phyloP scores from a whole-genome alignment of 106 monocot species.

The Gastrodia elata region DNA sequence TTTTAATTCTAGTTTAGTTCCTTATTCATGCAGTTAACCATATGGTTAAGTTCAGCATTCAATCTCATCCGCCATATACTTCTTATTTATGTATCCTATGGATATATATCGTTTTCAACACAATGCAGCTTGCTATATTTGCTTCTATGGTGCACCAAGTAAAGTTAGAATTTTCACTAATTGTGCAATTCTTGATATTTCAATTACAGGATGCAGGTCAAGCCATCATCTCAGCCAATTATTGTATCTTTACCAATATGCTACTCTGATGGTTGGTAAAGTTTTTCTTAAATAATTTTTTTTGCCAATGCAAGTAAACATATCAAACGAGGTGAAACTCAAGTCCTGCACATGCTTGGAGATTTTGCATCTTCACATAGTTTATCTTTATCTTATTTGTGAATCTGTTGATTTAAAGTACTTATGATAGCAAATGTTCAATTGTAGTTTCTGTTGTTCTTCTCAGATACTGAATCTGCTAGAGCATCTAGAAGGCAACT shows the following conservation, averaged over 20 bases:
- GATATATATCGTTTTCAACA: neutral
- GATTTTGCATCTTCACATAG: neutral
- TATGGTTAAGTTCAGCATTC: neutral
- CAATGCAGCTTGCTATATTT: neutral
- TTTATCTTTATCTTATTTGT: conserved; percentile 1
- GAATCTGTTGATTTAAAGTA: neutral
- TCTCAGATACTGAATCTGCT: conserved; percentile 83
- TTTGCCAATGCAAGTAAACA: neutral
- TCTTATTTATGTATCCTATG: neutral
- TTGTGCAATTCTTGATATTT: neutral
- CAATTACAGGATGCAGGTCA: conserved; percentile 84
- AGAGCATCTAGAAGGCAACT: conserved; percentile 84
- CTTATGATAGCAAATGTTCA: neutral
- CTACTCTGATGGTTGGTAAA: conserved; percentile 74
- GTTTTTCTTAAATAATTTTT: conserved; percentile 2
- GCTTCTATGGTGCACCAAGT: neutral
- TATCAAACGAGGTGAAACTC: neutral
- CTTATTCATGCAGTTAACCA: neutral
- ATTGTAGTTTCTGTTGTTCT: conserved; percentile 9
- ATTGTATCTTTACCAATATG: conserved; percentile 80
- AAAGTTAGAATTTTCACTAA: neutral
- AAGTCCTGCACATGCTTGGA: neutral
- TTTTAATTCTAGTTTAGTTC: neutral
- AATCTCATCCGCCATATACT: neutral
- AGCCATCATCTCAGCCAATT: conserved; percentile 76